Percentiles rank a stretch among this genome's conserved stretches.
These are phyloP conservation scores for Ammopiptanthus mongolicus DNA, from an alignment of 306 rosid genomes.

Conservation along the genomic window DNA sequence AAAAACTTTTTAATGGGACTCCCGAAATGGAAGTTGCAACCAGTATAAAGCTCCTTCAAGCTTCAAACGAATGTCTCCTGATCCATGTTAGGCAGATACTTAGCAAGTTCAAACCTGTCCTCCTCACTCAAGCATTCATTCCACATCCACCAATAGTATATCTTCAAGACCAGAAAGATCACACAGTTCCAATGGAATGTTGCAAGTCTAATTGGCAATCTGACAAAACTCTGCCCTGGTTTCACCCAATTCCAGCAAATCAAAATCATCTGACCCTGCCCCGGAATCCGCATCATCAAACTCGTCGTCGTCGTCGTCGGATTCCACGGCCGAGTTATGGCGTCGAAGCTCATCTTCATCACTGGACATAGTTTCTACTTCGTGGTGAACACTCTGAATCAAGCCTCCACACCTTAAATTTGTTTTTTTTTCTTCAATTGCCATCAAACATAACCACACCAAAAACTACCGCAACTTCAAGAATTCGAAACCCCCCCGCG, in stretches of 20 bases:
- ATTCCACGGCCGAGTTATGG: conserved; percentile 61
- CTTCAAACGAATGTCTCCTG: conserved; percentile 73
- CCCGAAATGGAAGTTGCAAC: conserved; percentile 82
- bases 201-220: conserved; percentile 87
- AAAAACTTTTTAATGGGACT: conserved; percentile 78
- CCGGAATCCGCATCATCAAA: conserved; percentile 96
- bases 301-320: conserved; percentile 92
- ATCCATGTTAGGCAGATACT: conserved; percentile 89
- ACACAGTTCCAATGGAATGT: conserved; percentile 88
- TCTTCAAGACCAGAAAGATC: conserved; percentile 84
- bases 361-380: conserved; percentile 81
- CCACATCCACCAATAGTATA: conserved; percentile 87
- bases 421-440: conserved; percentile 97
- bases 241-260: conserved; percentile 93
- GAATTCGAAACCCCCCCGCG: conserved; percentile 23
- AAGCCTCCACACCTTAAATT: conserved; percentile 77
- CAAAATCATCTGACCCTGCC: conserved; percentile 99
- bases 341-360: conserved; percentile 83
- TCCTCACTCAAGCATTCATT: conserved; percentile 83
- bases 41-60: conserved; percentile 70
- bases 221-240: conserved; percentile 95
- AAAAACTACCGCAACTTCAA: conserved; percentile 31
- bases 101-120: conserved; percentile 78
- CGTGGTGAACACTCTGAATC: conserved; percentile 78
- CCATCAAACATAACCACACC: conserved; percentile 64